These are phyloP conservation scores for Phyllosticta citriasiana DNA, from an alignment of 2,329 filamentous ascomycete species.

Conservation along the genomic window DNA sequence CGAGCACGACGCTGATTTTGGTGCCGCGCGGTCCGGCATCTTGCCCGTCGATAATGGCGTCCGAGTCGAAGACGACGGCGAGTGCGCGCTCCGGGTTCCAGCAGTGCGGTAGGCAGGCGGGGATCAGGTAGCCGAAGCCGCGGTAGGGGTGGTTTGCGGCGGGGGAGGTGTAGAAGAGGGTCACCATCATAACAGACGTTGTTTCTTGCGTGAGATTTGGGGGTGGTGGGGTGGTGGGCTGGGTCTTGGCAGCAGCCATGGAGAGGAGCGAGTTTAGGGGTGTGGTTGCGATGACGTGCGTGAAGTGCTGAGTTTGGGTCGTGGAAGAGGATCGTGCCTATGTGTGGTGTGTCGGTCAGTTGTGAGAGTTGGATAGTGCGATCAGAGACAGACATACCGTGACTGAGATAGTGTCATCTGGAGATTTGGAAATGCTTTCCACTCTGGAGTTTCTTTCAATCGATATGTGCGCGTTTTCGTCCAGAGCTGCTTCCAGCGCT, in stretches of 20 bases:
- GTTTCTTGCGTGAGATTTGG: neutral
- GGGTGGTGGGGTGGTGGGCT: neutral
- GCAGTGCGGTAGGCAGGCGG: slow-evolving; percentile 56
- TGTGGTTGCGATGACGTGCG: neutral
- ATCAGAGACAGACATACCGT: neutral
- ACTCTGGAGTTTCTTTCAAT: neutral
- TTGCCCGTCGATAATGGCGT: slow-evolving; percentile 44
- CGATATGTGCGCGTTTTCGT: neutral
- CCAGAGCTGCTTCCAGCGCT: neutral
- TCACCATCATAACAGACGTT: slow-evolving; percentile 80
- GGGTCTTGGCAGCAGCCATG: neutral
- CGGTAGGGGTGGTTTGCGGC: slow-evolving; percentile 50
- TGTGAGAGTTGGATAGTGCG: neutral
- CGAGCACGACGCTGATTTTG: slow-evolving; percentile 88
- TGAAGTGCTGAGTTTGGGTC: neutral
- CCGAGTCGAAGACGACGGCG: slow-evolving; percentile 85
- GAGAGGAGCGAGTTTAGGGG: neutral
- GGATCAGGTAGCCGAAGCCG: slow-evolving; percentile 90
- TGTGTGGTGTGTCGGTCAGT: neutral
- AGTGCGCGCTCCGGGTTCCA: slow-evolving; percentile 75
- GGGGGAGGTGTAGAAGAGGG: slow-evolving; percentile 67
- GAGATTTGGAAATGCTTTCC: neutral
- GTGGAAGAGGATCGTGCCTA: neutral
- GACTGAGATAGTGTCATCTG: neutral
- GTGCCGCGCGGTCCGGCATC: slow-evolving; percentile 52